phyloP scores from a whole-genome alignment of 1,284 basidiomycete genomes.

The Irpex sp. region DNA sequence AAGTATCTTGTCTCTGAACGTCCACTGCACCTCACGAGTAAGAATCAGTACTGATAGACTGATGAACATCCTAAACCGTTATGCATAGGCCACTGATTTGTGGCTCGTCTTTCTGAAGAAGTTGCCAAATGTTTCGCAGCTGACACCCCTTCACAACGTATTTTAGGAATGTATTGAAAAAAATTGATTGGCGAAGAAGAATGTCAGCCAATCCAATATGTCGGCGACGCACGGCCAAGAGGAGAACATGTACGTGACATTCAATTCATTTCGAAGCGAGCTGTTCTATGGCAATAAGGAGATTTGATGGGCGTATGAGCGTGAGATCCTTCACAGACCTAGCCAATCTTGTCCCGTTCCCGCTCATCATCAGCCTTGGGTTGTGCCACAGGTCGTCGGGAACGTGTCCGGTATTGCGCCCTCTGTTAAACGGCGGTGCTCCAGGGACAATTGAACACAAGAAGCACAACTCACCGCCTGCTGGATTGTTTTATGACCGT shows the following conservation, averaged over 20 bases:
- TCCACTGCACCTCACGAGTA: too few relatives aligned
- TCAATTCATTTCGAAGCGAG: not conserved
- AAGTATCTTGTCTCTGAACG: too few relatives aligned
- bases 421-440: not conserved
- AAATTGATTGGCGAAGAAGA: not conserved
- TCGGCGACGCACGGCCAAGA: not conserved
- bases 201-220: not conserved
- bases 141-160: not conserved
- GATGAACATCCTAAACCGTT: too few relatives aligned
- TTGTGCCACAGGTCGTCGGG: not conserved
- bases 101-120: not conserved
- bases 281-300: not conserved
- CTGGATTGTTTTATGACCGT: too few relatives aligned
- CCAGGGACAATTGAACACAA: not conserved
- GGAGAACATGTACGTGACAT: not conserved
- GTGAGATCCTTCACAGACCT: not conserved
- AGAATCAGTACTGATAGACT: too few relatives aligned
- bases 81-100: too few relatives aligned
- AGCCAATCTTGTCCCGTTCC: not conserved
- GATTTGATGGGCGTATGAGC: not conserved
- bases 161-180: not conserved
- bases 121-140: not conserved
- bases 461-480: not conserved
- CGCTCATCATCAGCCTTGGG: not conserved
- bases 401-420: not conserved